Conservation (phyloP, 2,329 filamentous ascomycete genomes). For the Fusarium cicatricum region DNA sequence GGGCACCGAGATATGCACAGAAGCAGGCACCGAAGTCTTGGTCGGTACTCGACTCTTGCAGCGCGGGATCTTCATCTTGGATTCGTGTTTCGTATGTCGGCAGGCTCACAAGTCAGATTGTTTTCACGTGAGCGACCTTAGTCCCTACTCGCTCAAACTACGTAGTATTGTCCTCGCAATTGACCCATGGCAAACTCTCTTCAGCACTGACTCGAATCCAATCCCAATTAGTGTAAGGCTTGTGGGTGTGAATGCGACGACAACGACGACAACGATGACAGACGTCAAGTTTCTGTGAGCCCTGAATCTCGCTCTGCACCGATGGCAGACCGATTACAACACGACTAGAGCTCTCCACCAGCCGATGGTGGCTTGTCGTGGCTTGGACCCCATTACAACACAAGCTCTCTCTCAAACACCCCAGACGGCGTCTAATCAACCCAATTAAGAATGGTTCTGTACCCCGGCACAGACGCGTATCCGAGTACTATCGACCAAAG, state of each 20-base stretch:
- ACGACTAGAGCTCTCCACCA: slow-evolving; percentile 15
- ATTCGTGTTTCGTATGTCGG: neutral
- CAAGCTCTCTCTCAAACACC: too few relatives aligned
- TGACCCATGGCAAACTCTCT: neutral
- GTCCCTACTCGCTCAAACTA: neutral
- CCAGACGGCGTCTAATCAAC: slow-evolving; percentile 44
- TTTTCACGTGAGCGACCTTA: too few relatives aligned
- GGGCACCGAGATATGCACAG: slow-evolving; percentile 29
- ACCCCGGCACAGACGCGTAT: slow-evolving; percentile 34
- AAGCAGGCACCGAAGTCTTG: slow-evolving; percentile 25
- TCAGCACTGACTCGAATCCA: neutral
- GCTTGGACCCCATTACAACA: slow-evolving; percentile 22
- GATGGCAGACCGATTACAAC: slow-evolving; percentile 23
- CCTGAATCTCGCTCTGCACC: slow-evolving; percentile 1
- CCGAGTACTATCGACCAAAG: slow-evolving; percentile 19
- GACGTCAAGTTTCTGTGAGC: neutral
- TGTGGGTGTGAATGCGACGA: neutral
- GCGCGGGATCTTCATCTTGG: slow-evolving; percentile 11
- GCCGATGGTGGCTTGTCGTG: slow-evolving; percentile 24
- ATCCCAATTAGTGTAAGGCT: slow-evolving; percentile 6
- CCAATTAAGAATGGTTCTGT: slow-evolving; percentile 37
- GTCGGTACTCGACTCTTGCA: slow-evolving; percentile 2
- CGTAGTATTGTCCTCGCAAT: neutral
- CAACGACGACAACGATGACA: neutral
- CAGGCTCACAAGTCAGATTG: neutral